phyloP scores from a whole-genome alignment of 1,284 basidiomycete genomes.

The Malassezia arunalokei region DNA sequence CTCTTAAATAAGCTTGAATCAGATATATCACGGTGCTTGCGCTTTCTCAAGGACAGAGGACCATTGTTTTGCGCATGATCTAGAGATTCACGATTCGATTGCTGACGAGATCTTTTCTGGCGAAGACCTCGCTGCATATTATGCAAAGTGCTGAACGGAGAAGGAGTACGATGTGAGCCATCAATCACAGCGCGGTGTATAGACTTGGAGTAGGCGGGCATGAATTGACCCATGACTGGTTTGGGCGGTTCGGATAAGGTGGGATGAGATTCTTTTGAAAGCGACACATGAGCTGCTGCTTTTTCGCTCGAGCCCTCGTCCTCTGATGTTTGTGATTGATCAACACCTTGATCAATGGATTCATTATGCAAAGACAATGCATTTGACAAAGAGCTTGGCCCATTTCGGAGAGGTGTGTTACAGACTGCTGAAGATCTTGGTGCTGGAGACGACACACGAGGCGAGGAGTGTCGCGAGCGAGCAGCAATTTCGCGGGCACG shows the following conservation, averaged over 20 bases:
- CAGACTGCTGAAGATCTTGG: not conserved
- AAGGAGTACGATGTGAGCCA: slow-evolving; percentile 36
- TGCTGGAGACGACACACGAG: slow-evolving; percentile 6
- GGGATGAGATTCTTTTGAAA: not conserved
- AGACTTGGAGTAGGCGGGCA: slow-evolving; percentile 34
- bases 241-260: slow-evolving; percentile 3
- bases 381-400: slow-evolving; percentile 8
- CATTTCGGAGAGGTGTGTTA: not conserved
- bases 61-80: slow-evolving; percentile 3
- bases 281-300: not conserved
- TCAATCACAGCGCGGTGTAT: slow-evolving; percentile 44
- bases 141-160: slow-evolving; percentile 32
- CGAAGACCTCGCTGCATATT: slow-evolving; percentile 31
- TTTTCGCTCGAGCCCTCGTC: too few relatives aligned
- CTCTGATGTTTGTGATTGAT: not conserved
- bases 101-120: slow-evolving; percentile 22
- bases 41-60: slow-evolving; percentile 3
- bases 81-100: slow-evolving; percentile 19
- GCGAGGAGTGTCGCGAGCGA: slow-evolving; percentile 30
- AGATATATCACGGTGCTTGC: slow-evolving; percentile 13
- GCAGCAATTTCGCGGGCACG: slow-evolving; percentile 40
- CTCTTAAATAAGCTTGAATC: not conserved
- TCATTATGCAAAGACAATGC: slow-evolving; percentile 2
- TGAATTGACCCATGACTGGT: slow-evolving; percentile 39
- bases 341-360: not conserved